Base-by-base conservation (phyloP, 2,329 filamentous ascomycete genomes). In the Hirsutella minnesotensis region DNA sequence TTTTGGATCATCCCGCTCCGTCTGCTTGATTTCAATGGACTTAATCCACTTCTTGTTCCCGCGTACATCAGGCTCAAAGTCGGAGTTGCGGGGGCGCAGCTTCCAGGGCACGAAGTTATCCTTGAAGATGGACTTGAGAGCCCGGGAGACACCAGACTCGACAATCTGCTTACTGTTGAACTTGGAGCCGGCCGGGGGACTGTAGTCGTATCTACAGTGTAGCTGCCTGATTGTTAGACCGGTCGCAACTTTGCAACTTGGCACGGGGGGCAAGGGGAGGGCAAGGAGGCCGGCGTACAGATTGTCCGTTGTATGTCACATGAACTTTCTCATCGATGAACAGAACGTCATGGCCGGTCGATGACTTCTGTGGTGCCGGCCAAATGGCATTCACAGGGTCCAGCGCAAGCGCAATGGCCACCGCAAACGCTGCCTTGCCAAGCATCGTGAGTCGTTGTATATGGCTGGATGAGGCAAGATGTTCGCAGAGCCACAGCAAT, bases 91-190 rank as follows among this genome's bases (percentile, higher is more conserved):
- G 20, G 74, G 70, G 48, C 83, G 73, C 43, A 92, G 75, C 64
- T 81, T 87, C 85, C 85, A 92, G 0, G 86, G 86, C 15, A 86
- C 73, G 47, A 89, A 79, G 51, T 75, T 78, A 45, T 81, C 66
- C 21, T 73, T 63, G 60, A 88, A 83, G 44, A 90, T 77, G 44
- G 72, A 75, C 20, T 70, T 60, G 49, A 80, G 65, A 9, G 81
- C 70, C 38, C 82, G 73, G n/a, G 70, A 68, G 18, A 81, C 63
- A 24, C 67, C 78, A 21, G 65, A 70, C 50, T 69, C 64, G 40
- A 81, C 72, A 21, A 81, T 68, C 16, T 72, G 63, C 51, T 66
- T 64, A 62, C 71, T 75, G 52, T 54, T 65, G 46, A 72, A 64
- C 16, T 60, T 55, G 41, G 60, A 43, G 13, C 65, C 60, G 19